Evolutionary conservation across 495 filamentous ascomycete species (phyloP).

Genomic region (Bathelium albidoporum): DNA sequence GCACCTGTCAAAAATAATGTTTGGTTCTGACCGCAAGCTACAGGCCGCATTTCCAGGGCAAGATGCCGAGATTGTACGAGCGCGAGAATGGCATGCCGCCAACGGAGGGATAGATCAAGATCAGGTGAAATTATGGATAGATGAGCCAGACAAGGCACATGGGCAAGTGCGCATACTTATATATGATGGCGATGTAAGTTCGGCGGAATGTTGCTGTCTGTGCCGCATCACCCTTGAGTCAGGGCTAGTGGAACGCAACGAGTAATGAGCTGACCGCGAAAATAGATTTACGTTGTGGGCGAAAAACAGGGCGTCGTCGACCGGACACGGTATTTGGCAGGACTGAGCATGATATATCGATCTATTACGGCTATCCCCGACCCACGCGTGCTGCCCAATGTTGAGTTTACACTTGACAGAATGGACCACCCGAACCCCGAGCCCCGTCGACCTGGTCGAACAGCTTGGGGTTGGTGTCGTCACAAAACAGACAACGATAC

Average conservation of each 20-base stretch:
- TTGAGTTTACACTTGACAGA: conserved; percentile 49
- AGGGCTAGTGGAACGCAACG: too few relatives aligned
- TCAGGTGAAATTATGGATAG: not conserved
- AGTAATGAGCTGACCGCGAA: too few relatives aligned
- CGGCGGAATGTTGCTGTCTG: too few relatives aligned
- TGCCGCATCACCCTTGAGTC: too few relatives aligned
- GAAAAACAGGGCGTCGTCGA: not conserved
- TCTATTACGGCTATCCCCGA: not conserved
- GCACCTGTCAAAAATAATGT: too few relatives aligned
- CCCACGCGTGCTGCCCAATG: conserved; percentile 39
- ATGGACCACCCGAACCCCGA: conserved; percentile 35
- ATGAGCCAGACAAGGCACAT: conserved; percentile 1
- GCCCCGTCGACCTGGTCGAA: not conserved
- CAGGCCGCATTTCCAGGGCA: not conserved
- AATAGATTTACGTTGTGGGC: not conserved
- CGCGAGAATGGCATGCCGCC: conserved; percentile 1
- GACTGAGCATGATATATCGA: conserved; percentile 1
- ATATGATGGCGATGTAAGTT: conserved; percentile 1
- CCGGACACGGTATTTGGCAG: not conserved
- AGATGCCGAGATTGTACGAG: not conserved
- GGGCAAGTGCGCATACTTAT: conserved; percentile 1
- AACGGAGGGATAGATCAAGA: not conserved
- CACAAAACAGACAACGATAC: conserved; percentile 13
- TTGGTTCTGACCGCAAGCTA: too few relatives aligned
- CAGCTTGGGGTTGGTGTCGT: not conserved